phyloP scores from a whole-genome alignment of 768 basidiomycete genomes.

The Pleurotus sapidus region DNA sequence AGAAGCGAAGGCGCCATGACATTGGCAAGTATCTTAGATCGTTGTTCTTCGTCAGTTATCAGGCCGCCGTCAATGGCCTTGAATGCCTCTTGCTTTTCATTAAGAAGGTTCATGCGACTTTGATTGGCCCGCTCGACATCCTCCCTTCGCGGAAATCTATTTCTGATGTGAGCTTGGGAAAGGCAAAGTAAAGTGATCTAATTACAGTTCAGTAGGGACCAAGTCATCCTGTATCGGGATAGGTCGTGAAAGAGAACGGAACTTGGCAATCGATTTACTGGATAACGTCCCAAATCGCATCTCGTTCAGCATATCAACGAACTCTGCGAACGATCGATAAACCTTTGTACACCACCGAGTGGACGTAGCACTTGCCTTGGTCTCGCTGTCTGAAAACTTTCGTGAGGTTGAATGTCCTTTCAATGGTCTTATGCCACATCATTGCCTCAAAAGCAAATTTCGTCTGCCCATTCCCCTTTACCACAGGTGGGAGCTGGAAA shows the following conservation, averaged over 20 bases:
- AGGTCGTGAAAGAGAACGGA: conserved; percentile 66
- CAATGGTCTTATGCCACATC: conserved; percentile 70
- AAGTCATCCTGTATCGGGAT: conserved; percentile 79
- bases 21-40: conserved; percentile 79
- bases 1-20: conserved; percentile 84
- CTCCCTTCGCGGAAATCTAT: conserved; percentile 86
- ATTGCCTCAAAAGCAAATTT: conserved; percentile 93
- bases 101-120: conserved; percentile 59
- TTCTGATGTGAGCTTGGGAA: not conserved
- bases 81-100: conserved; percentile 49
- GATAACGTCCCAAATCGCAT: conserved; percentile 89
- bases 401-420: conserved; percentile 86
- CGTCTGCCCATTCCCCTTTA: conserved; percentile 52
- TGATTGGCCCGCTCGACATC: conserved; percentile 88
- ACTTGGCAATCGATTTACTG: conserved; percentile 60
- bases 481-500: conserved; percentile 95
- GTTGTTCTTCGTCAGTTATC: conserved; percentile 48
- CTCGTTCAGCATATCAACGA: conserved; percentile 96
- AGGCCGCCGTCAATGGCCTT: conserved; percentile 62
- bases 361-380: conserved; percentile 52
- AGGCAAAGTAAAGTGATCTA: conserved; percentile 16
- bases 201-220: conserved; percentile 85
- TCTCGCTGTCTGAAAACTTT: conserved; percentile 96
- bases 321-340: conserved; percentile 45
- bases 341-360: not conserved